Base-by-base conservation (phyloP, 139 green algal species). In the Haematococcus lacustris region DNA sequence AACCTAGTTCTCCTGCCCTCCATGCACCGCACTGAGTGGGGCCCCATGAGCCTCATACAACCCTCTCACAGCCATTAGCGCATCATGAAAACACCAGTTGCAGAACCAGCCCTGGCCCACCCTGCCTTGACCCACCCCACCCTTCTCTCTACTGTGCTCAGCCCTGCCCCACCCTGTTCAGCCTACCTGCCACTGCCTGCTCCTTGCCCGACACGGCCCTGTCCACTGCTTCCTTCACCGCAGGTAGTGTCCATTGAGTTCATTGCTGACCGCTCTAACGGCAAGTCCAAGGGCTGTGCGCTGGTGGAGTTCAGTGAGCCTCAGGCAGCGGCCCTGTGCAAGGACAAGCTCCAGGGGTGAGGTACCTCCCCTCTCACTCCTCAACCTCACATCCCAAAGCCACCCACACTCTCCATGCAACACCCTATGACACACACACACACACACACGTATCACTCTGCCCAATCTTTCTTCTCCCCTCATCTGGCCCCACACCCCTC, bases 201-300 rank as follows among this genome's bases (percentile, higher is more conserved):
- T n/a, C n/a, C n/a, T n/a, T n/a, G n/a, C n/a, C n/a, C n/a, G n/a
- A n/a, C n/a, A n/a, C n/a, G n/a, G n/a, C n/a, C n/a, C n/a, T n/a
- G n/a, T n/a, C n/a, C n/a, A n/a, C n/a, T n/a, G n/a, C n/a, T n/a
- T n/a, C n/a, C n/a, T n/a, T n/a, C n/a, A n/a, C n/a, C n/a, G 7
- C 33, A 33, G 2, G 70, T 97, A 21, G 41, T 57, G 7, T 37
- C 50, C 66, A 30, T 97, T 38, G 74, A 83, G 33, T 95, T 97
- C 73, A 84, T 94, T 35, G 89, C 95, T 73, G 93, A 98, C 41
- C 89, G 91, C 9, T 67, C 79, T 3, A 96, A 73, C 28, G 93
- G 92, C 32, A 93, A 93, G 76, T 94, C 83, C 57, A 90, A 91
- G 68, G 93, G 93, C 13, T 91, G 88, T 43, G 89, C 80, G 0